Evolutionary conservation across 2,329 filamentous ascomycete genomes (phyloP), one percentile per base, ranked within the genome.

Genomic region (Aureobasidium uvarum): DNA sequence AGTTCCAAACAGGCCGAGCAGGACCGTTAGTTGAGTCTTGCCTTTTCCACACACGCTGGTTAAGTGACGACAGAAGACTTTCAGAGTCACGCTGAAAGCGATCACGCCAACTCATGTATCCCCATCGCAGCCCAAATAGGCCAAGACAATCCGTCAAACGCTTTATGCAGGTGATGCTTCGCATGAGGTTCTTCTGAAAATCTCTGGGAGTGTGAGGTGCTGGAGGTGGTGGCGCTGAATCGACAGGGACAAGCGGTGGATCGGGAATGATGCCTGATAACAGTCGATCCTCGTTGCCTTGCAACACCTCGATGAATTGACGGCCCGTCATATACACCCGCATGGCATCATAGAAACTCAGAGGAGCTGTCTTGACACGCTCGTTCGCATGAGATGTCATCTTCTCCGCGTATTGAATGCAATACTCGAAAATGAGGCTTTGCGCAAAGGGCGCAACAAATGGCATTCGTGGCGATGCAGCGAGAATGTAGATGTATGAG

Each of bases 401-500:
- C 67, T 86, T 85, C 66, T 90, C 84, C 56, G 95, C 85, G 73
- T 95, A 97, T n/a, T 88, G 85, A 69, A 94, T 86, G 68, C 88
- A 88, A 72, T 95, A 89, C 74, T 96, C 92, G 74, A 96, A 96
- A 46, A 96, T 90, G 28, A 96, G 81, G 36, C 87, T 82, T 67
- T 92, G 90, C 43, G 88, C 89, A 73, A 94, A 92, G 52, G 91
- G 85, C 3, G 86, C 88, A 58, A 93, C 86, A 25, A 85, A 81
- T 0, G 91, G 90, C 3, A 90, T 86, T 52, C 89, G 84, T 1
- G 87, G 86, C 41, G 89, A 93, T 0, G 92, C 91, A 0, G 92
- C 92, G 8, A 97, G 84, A 66, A 94, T 90, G 75, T 97, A 92
- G 28, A 96, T 89, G 71, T 92, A 95, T 73, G 91, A 96, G 79